These are phyloP conservation scores for Achlya hypogyna DNA, from an alignment of 352 stramenopile species.

Conservation along the genomic window DNA sequence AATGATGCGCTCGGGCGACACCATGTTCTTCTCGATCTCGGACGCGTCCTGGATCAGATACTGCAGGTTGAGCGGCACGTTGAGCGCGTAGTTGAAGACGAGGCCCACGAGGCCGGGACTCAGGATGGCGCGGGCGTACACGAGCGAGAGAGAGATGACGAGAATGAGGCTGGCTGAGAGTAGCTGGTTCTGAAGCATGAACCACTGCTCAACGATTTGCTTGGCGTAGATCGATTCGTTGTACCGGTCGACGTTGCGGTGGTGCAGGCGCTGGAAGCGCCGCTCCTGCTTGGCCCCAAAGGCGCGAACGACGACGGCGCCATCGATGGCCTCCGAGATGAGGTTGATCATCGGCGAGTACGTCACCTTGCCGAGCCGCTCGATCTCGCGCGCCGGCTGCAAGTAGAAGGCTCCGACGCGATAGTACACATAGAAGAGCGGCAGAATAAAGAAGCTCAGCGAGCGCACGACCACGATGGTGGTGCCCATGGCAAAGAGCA, in stretches of 20 bases:
- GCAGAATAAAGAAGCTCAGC: constrained; percentile 76
- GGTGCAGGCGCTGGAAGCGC: constrained; percentile 13
- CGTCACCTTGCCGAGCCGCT: constrained; percentile 38
- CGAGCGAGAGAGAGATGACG: constrained; percentile 7
- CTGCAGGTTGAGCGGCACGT: neutral
- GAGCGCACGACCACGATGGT: constrained; percentile 74
- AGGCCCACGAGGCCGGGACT: constrained; percentile 9
- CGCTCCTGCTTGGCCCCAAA: constrained; percentile 26
- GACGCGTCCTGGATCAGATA: constrained; percentile 17
- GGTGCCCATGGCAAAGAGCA: constrained; percentile 67
- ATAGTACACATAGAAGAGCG: constrained; percentile 76
- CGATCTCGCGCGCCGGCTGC: constrained; percentile 37
- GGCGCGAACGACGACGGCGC: constrained; percentile 37
- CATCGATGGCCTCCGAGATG: constrained; percentile 44
- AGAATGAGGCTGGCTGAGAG: constrained; percentile 1
- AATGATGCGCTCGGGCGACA: constrained; percentile 35
- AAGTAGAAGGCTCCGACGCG: constrained; percentile 35
- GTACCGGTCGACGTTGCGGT: constrained; percentile 9
- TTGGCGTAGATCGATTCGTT: constrained; percentile 9
- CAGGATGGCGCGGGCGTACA: constrained; percentile 13
- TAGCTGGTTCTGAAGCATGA: constrained; percentile 15
- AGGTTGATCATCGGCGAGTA: constrained; percentile 41
- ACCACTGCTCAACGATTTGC: constrained; percentile 5
- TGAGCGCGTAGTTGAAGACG: constrained; percentile 14
- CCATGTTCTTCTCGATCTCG: constrained; percentile 31